A percentile compares a stretch with the other conserved stretches of the same genome.
phyloP scores from a whole-genome alignment of 495 filamentous ascomycete genomes.

The Aspergillus affinis region DNA sequence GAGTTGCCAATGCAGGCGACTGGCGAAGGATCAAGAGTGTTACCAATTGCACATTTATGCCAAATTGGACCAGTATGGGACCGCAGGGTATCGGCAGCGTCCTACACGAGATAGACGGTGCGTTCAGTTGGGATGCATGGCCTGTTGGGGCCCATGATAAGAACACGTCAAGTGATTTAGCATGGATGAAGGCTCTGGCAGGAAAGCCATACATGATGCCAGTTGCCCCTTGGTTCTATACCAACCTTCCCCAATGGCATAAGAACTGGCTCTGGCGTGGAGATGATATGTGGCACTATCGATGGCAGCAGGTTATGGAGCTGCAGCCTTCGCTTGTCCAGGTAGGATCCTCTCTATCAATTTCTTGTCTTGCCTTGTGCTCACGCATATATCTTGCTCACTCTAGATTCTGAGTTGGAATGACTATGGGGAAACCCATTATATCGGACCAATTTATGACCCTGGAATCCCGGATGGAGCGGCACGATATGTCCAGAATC shows the following conservation, averaged over 20 bases:
- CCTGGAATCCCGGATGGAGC: conserved; percentile 51
- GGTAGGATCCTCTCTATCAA: conserved; percentile 30
- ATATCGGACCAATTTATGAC: conserved; percentile 59
- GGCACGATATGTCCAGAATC: conserved; percentile 46
- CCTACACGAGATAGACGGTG: conserved; percentile 56
- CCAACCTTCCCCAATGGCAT: conserved; percentile 62
- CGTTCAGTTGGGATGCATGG: conserved; percentile 76
- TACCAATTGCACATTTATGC: conserved; percentile 57
- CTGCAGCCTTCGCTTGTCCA: conserved; percentile 65
- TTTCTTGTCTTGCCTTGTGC: conserved; percentile 1
- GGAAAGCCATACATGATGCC: conserved; percentile 78
- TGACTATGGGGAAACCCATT: conserved; percentile 75
- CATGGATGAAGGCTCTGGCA: conserved; percentile 48
- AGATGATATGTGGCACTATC: conserved; percentile 70
- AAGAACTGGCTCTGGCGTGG: conserved; percentile 77
- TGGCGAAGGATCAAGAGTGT: conserved; percentile 56
- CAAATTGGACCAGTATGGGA: conserved; percentile 61
- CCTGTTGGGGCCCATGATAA: conserved; percentile 58
- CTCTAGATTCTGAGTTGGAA: conserved; percentile 61
- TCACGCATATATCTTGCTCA: conserved; percentile 1
- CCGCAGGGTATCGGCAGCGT: conserved; percentile 46
- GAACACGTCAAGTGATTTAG: conserved; percentile 50
- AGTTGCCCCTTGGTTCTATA: conserved; percentile 76
- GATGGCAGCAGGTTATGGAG: conserved; percentile 68
- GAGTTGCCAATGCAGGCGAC: conserved; percentile 53